Evolutionary conservation across 441 rosid species (phyloP).

Genomic region (Corymbia calophylla): DNA sequence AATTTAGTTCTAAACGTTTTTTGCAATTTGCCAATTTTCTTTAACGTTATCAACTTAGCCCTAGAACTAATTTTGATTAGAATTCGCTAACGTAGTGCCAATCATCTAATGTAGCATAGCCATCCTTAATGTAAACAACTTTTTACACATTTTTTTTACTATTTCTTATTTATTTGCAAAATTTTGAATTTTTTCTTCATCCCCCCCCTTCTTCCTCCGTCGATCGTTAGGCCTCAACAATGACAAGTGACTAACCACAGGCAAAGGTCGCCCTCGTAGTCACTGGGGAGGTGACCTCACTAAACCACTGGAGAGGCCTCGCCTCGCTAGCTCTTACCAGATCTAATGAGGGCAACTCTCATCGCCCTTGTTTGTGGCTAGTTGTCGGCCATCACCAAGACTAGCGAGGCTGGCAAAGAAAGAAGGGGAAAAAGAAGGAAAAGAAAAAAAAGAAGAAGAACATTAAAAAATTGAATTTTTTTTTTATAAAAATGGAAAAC

Average conservation of each 20-base stretch:
- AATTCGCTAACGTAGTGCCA: rapidly evolving
- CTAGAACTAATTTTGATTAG: background rate
- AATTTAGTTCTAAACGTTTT: too few species aligned
- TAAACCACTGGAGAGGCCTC: too few species aligned
- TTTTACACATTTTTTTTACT: background rate
- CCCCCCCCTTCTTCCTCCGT: background rate
- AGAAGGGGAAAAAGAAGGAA: background rate
- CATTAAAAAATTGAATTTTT: rapidly evolving
- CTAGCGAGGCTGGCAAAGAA: background rate
- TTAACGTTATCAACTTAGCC: background rate
- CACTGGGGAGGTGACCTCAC: too few species aligned
- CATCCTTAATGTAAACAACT: background rate
- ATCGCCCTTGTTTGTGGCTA: background rate
- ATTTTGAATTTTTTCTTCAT: background rate
- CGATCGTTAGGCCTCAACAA: rapidly evolving
- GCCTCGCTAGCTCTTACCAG: rapidly evolving
- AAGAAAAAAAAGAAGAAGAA: background rate
- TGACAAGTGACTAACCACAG: rapidly evolving
- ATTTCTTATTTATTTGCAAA: background rate
- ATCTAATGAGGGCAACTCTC: background rate
- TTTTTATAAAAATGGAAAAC: background rate
- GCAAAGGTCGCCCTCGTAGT: rapidly evolving
- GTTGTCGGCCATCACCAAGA: rapidly evolving
- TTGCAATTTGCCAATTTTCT: too few species aligned
- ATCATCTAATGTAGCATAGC: rapidly evolving